A percentile compares a stretch with the other conserved stretches of the same genome.
phyloP scores from a whole-genome alignment of 2,329 filamentous ascomycete genomes.

The Phoma sp. region DNA sequence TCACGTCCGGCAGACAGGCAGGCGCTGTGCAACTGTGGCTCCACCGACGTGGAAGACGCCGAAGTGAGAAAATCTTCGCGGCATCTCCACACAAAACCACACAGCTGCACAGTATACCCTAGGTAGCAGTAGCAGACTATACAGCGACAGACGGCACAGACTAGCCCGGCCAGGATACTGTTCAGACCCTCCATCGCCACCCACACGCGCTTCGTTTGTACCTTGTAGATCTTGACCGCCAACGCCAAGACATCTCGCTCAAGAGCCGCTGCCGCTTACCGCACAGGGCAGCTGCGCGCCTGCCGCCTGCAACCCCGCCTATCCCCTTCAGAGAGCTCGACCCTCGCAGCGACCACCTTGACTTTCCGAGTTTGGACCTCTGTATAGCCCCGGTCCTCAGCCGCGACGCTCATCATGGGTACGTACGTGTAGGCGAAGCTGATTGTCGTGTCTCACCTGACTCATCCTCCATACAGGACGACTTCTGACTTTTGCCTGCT shows the following conservation, averaged over 20 bases:
- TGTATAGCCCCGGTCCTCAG: background rate
- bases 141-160: background rate
- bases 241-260: conserved; percentile 7
- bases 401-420: conserved; percentile 7
- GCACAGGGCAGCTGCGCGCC: conserved; percentile 10
- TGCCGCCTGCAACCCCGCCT: conserved; percentile 4
- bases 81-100: no score
- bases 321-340: conserved; percentile 13
- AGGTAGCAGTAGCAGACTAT: background rate
- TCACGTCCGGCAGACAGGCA: background rate
- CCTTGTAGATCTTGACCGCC: conserved; percentile 3
- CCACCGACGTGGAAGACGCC: no score
- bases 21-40: background rate
- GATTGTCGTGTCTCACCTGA: background rate
- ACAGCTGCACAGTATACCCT: background rate
- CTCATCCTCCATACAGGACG: conserved; percentile 14
- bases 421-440: background rate
- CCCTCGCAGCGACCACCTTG: conserved; percentile 6
- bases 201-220: background rate
- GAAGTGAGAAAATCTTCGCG: no score
- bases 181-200: no score
- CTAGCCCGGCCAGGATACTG: no score
- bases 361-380: background rate
- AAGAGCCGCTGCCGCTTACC: conserved; percentile 8
- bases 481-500: conserved; percentile 39